phyloP scores from a whole-genome alignment of 1,284 basidiomycete genomes.

The Austroboletus niveus region DNA sequence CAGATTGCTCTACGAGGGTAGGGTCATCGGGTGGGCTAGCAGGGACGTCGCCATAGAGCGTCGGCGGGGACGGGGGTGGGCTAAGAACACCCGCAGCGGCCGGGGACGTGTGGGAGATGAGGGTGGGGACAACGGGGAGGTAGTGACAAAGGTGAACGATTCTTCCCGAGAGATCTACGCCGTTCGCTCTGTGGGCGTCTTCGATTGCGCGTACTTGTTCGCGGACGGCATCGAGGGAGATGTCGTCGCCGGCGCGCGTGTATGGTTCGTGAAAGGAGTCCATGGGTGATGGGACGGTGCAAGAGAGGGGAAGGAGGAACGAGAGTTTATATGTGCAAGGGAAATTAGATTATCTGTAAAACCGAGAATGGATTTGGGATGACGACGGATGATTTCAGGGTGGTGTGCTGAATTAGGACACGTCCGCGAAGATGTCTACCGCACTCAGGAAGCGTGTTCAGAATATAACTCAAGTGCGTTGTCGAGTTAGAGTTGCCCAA shows the following conservation, averaged over 20 bases:
- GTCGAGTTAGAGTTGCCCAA: neutral
- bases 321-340: slow-evolving; percentile 19
- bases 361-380: slow-evolving; percentile 27
- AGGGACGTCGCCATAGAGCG: slow-evolving; percentile 43
- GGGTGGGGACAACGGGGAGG: slow-evolving; percentile 65
- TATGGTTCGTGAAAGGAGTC: slow-evolving; percentile 48
- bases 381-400: slow-evolving; percentile 19
- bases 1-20: slow-evolving; percentile 11
- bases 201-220: slow-evolving; percentile 64
- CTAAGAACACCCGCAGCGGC: slow-evolving; percentile 52
- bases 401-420: slow-evolving; percentile 29
- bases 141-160: slow-evolving; percentile 88
- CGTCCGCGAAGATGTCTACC: neutral
- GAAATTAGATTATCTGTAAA: slow-evolving; percentile 28
- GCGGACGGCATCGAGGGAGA: slow-evolving; percentile 55
- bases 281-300: slow-evolving; percentile 32
- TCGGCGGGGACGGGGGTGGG: slow-evolving; percentile 68
- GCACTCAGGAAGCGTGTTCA: neutral
- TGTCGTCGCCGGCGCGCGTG: slow-evolving; percentile 36
- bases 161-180: slow-evolving; percentile 74
- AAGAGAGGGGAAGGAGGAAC: neutral
- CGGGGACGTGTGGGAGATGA: slow-evolving; percentile 48
- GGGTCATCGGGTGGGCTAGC: slow-evolving; percentile 24
- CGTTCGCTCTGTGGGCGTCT: slow-evolving; percentile 63
- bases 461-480: neutral